These are phyloP conservation scores for Paecilomyces niveus DNA, from an alignment of 2,329 filamentous ascomycete genomes.

Conservation along the genomic window DNA sequence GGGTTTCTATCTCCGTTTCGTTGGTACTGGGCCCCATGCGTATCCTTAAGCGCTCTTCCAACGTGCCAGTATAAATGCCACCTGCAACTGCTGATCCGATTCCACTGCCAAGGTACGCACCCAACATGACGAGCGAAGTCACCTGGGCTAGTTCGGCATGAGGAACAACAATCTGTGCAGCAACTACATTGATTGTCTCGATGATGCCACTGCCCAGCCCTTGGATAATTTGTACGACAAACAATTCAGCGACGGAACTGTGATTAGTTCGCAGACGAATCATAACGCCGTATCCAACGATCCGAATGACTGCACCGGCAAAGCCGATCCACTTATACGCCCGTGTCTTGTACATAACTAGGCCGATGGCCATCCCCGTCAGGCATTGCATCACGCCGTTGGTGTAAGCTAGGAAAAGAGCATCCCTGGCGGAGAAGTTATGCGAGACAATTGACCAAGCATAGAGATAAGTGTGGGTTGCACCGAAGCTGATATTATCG, in stretches of 20 bases:
- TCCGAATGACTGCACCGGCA: constrained; percentile 33
- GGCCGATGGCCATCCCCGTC: constrained; percentile 33
- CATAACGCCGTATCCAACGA: constrained; percentile 47
- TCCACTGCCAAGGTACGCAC: constrained; percentile 32
- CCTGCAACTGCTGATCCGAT: constrained; percentile 38
- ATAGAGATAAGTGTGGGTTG: constrained; percentile 44
- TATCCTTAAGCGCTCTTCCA: constrained; percentile 29
- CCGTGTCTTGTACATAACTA: constrained; percentile 36
- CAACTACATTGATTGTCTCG: constrained; percentile 36
- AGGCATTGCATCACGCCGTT: constrained; percentile 39
- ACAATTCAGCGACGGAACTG: constrained; percentile 41
- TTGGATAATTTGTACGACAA: constrained; percentile 43
- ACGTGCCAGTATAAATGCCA: constrained; percentile 44
- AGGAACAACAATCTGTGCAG: constrained; percentile 40
- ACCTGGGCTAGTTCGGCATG: constrained; percentile 43
- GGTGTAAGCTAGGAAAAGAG: constrained; percentile 37
- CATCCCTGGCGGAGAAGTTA: constrained; percentile 32
- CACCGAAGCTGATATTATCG: constrained; percentile 39
- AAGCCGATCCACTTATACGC: constrained; percentile 44
- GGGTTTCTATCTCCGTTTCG: constrained; percentile 23
- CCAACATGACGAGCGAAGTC: constrained; percentile 40
- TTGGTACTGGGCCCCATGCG: constrained; percentile 28
- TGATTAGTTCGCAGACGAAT: constrained; percentile 39
- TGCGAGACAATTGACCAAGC: constrained; percentile 41
- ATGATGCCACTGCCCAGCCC: constrained; percentile 43